Conservation (phyloP, 345 rosid genomes). For the Lepidium aucheri region DNA sequence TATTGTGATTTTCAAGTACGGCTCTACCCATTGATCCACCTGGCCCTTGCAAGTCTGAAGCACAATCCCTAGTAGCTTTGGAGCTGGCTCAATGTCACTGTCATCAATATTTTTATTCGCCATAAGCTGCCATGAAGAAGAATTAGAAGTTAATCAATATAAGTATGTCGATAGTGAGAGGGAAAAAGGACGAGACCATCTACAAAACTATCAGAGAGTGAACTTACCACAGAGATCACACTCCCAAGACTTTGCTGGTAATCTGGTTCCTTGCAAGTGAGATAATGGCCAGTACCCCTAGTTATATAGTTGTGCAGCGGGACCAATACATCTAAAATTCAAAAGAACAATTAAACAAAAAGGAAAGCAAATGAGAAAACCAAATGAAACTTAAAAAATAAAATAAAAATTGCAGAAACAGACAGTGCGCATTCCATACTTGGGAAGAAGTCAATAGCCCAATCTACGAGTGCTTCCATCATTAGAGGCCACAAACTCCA, state of each 20-base stretch:
- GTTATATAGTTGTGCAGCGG: conserved; percentile 94
- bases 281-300: conserved; percentile 80
- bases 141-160: neutral
- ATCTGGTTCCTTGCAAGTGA: conserved; percentile 81
- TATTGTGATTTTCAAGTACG: conserved; percentile 75
- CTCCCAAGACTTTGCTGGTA: conserved; percentile 97
- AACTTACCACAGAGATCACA: conserved; percentile 77
- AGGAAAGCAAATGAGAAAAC: neutral
- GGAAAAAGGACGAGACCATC: neutral
- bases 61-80: conserved; percentile 86
- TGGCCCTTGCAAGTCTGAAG: conserved; percentile 97
- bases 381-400: neutral
- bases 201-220: neutral
- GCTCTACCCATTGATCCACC: conserved; percentile 96
- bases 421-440: conserved; percentile 32
- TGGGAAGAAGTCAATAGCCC: conserved; percentile 99
- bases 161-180: neutral
- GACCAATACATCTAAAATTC: conserved; percentile 71
- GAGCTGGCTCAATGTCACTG: conserved; percentile 89
- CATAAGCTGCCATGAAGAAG: conserved; percentile 49
- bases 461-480: conserved; percentile 85
- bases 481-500: conserved; percentile 98
- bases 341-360: neutral
- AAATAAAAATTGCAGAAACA: neutral
- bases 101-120: conserved; percentile 81